These are phyloP conservation scores for Phaeosphaeriaceae sp. DNA, from an alignment of 2,329 filamentous ascomycete species.

Conservation along the genomic window DNA sequence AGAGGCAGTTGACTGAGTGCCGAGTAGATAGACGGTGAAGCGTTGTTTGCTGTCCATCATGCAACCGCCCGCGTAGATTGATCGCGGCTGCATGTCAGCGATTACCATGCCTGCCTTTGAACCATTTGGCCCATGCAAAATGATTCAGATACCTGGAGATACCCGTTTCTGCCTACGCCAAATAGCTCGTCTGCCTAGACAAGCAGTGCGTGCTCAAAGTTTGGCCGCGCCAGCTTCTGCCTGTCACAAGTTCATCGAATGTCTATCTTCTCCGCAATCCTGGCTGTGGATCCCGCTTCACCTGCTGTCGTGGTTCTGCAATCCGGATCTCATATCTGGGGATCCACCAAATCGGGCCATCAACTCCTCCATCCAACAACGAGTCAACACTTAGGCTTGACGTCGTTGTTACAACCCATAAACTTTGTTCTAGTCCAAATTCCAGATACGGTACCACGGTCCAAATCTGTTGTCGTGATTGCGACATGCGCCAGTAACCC, in stretches of 20 bases:
- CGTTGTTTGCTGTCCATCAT: constrained; percentile 26
- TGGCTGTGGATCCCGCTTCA: constrained; percentile 25
- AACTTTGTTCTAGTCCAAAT: neutral
- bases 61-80: constrained; percentile 9
- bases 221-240: constrained; percentile 6
- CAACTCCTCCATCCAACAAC: constrained; percentile 12
- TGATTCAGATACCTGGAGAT: constrained; percentile 12
- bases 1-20: constrained; percentile 23
- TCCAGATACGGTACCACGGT: neutral
- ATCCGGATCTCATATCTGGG: constrained; percentile 12
- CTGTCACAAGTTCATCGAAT: constrained; percentile 4
- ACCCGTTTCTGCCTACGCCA: constrained; percentile 13
- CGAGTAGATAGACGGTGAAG: constrained; percentile 21
- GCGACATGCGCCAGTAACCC: constrained; percentile 15
- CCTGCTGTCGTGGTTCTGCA: constrained; percentile 15
- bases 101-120: constrained; percentile 2
- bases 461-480: constrained; percentile 1
- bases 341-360: constrained; percentile 15
- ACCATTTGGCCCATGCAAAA: constrained; percentile 19
- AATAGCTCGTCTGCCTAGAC: constrained; percentile 6
- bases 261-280: constrained; percentile 16
- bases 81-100: constrained; percentile 17
- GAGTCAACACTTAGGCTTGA: constrained; percentile 12
- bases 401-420: constrained; percentile 9
- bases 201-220: constrained; percentile 12